Percentiles rank a stretch among this genome's conserved stretches.
Evolutionary conservation across 352 stramenopile genomes (phyloP).

Genomic region (Phytophthora citricola): DNA sequence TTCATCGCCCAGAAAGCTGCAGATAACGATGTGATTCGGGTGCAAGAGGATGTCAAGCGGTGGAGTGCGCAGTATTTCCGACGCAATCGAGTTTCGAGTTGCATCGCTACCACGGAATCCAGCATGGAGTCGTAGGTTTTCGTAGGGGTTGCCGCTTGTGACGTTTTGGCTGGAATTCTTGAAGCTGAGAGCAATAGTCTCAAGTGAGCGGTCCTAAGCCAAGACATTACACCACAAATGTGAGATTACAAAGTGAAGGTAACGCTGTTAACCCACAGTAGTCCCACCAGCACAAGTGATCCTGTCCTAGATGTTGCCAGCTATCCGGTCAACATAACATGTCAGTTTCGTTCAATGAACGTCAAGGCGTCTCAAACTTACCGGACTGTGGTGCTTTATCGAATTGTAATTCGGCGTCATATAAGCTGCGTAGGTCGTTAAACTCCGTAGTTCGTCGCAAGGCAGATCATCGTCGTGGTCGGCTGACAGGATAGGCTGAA

Average conservation of each 20-base stretch:
- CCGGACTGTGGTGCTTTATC: constrained; percentile 34
- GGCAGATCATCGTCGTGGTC: constrained; percentile 30
- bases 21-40: constrained; percentile 79
- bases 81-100: constrained; percentile 21
- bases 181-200: constrained; percentile 58
- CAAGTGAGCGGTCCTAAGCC: constrained; percentile 68
- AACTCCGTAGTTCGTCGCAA: constrained; percentile 50
- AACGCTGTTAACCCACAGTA: neutral
- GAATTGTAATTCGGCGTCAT: constrained; percentile 51
- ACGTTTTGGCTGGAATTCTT: constrained; percentile 43
- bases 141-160: constrained; percentile 52
- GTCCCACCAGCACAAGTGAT: constrained; percentile 56
- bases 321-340: constrained; percentile 28
- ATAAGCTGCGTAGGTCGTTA: constrained; percentile 58
- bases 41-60: constrained; percentile 68
- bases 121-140: constrained; percentile 38
- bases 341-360: constrained; percentile 2
- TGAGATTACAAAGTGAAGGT: constrained; percentile 2
- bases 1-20: constrained; percentile 85
- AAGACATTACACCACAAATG: neutral
- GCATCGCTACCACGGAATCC: constrained; percentile 28
- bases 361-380: constrained; percentile 19
- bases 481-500: constrained; percentile 48
- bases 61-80: constrained; percentile 51
- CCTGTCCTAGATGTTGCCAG: constrained; percentile 42